These are phyloP conservation scores for Kalmusia sp. DNA, from an alignment of 2,329 filamentous ascomycete species.

Conservation along the genomic window DNA sequence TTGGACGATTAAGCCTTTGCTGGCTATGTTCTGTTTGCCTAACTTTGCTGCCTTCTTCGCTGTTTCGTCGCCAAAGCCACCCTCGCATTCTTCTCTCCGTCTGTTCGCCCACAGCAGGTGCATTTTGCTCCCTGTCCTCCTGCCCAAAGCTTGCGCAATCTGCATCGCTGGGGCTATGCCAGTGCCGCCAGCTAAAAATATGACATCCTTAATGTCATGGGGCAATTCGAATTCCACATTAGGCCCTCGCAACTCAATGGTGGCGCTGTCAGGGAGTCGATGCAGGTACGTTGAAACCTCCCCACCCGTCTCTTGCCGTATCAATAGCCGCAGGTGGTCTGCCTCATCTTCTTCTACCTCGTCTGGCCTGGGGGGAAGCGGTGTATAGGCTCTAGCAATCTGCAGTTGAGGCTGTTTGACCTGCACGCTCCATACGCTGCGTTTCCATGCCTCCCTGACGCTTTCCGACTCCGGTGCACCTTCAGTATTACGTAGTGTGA, in stretches of 20 bases:
- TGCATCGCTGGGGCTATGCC: constrained; percentile 92
- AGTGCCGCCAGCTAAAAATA: constrained; percentile 92
- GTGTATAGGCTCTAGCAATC: constrained; percentile 90
- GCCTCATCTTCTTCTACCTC: constrained; percentile 32
- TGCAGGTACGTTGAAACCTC: constrained; percentile 87
- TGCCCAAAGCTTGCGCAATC: constrained; percentile 69
- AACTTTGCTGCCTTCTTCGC: background rate
- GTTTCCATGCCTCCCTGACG: constrained; percentile 56
- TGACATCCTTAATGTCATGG: constrained; percentile 61
- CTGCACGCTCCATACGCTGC: constrained; percentile 85
- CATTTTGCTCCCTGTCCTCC: constrained; percentile 56
- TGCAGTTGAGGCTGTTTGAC: constrained; percentile 94
- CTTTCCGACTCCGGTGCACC: constrained; percentile 36
- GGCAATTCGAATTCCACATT: constrained; percentile 71
- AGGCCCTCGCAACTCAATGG: constrained; percentile 80
- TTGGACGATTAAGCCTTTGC: constrained; percentile 61
- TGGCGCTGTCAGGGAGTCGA: constrained; percentile 65
- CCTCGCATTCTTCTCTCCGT: constrained; percentile 68
- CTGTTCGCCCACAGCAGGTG: constrained; percentile 86
- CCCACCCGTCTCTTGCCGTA: constrained; percentile 78
- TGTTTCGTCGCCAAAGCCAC: constrained; percentile 62
- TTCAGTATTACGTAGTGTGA: constrained; percentile 63
- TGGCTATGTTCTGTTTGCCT: constrained; percentile 7
- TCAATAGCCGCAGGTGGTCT: constrained; percentile 70
- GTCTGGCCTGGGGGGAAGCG: constrained; percentile 68